Evolutionary conservation across 495 filamentous ascomycete genomes (phyloP).

Genomic region (Penicillium paxilli): DNA sequence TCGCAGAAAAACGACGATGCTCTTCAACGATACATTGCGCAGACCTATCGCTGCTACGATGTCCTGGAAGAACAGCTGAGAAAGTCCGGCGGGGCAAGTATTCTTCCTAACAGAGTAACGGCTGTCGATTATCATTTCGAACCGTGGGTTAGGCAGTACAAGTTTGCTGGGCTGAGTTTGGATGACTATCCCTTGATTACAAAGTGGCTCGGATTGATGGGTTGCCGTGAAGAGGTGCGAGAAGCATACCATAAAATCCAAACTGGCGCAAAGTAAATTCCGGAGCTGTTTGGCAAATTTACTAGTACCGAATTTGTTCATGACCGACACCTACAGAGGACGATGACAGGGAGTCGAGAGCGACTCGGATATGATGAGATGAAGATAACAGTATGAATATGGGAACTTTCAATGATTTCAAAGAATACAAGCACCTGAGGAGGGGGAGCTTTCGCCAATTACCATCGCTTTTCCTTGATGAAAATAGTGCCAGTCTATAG

Average conservation of each 20-base stretch:
- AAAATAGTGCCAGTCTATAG: too few species aligned
- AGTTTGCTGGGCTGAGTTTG: constrained; percentile 41
- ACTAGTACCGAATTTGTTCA: too few species aligned
- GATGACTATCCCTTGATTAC: constrained; percentile 36
- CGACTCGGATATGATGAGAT: too few species aligned
- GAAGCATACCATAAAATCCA: constrained; percentile 28
- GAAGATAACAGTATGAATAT: too few species aligned
- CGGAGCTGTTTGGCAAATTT: too few species aligned
- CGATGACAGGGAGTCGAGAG: too few species aligned
- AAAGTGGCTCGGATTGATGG: constrained; percentile 28
- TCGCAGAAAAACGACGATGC: constrained; percentile 40
- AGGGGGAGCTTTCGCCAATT: too few species aligned
- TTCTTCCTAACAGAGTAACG: constrained; percentile 34
- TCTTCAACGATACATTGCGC: constrained; percentile 33
- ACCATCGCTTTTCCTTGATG: too few species aligned
- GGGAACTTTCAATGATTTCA: too few species aligned
- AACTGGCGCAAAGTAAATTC: neutral
- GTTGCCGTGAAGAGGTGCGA: constrained; percentile 26
- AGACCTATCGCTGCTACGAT: constrained; percentile 40
- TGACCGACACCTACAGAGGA: too few species aligned
- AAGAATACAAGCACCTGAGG: too few species aligned
- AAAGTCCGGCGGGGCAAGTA: constrained; percentile 36
- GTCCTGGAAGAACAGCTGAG: constrained; percentile 43
- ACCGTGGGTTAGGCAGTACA: constrained; percentile 42
- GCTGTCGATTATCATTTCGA: constrained; percentile 48